Evolutionary conservation across 441 rosid genomes (phyloP).

Genomic region (Manihot esculenta): DNA sequence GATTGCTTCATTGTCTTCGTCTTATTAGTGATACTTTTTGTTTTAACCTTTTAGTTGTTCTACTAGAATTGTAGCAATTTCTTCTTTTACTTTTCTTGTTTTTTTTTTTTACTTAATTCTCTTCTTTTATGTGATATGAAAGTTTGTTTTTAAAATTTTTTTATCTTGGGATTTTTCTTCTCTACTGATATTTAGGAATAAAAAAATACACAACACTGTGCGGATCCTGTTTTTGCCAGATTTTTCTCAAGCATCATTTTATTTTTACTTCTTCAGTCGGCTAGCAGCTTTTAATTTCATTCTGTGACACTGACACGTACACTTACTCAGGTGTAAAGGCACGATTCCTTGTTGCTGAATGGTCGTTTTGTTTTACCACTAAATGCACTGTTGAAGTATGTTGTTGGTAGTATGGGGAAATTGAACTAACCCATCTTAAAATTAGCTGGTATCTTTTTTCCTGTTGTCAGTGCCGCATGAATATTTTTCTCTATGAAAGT

Average conservation of each 20-base stretch:
- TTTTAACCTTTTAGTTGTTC: no score
- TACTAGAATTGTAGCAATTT: not conserved
- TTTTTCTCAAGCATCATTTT: not conserved
- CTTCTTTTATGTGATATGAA: not conserved
- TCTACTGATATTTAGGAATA: not conserved
- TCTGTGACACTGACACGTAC: no score
- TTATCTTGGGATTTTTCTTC: no score
- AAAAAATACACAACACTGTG: constrained; percentile 9
- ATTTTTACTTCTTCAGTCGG: no score
- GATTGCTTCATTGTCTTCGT: not conserved
- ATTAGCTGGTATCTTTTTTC: not conserved
- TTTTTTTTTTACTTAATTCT: not conserved
- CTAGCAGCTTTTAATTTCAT: no score
- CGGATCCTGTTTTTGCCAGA: not conserved
- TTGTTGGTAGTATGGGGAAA: no score
- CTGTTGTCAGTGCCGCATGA: no score
- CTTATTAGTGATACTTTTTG: no score
- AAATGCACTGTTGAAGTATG: not conserved
- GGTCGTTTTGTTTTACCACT: not conserved
- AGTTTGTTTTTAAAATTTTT: no score
- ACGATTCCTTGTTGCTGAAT: not conserved
- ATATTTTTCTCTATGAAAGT: not conserved
- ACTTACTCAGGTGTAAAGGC: no score
- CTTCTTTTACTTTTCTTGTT: not conserved
- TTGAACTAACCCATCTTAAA: no score